Percentiles rank a stretch among this genome's conserved stretches.
Conservation (phyloP, 345 rosid genomes). For the Fremontodendron californicum region DNA sequence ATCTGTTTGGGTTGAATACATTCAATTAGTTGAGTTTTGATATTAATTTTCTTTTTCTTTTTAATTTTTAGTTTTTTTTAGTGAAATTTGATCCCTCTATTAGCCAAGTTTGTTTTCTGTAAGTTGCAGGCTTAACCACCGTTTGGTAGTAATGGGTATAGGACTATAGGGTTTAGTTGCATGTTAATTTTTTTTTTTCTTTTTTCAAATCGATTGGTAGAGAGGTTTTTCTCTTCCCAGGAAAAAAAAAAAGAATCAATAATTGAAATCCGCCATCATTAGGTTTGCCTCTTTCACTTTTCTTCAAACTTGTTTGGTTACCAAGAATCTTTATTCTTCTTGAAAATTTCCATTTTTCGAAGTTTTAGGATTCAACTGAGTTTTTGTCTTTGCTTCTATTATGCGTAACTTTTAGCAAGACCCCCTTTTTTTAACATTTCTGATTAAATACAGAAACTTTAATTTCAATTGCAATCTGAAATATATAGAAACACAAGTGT, state of each 20-base stretch:
- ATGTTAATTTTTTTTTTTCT: too few relatives aligned
- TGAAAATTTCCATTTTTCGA: background rate
- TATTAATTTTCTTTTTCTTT: background rate
- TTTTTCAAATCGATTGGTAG: background rate
- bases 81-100: background rate
- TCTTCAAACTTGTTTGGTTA: background rate
- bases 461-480: background rate
- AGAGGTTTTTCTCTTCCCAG: background rate
- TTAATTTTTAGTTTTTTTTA: background rate
- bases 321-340: background rate
- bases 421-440: background rate
- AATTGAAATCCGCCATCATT: too few relatives aligned
- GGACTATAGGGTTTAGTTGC: background rate
- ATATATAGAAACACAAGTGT: background rate
- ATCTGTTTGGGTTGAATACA: background rate
- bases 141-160: background rate
- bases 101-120: background rate
- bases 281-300: background rate
- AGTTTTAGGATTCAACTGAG: background rate
- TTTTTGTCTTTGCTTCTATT: background rate
- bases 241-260: too few relatives aligned
- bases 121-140: background rate
- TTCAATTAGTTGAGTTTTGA: background rate
- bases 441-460: background rate
- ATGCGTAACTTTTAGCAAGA: background rate